These are phyloP conservation scores for Candida berthetii DNA, from an alignment of 805 yeast species.

Conservation along the genomic window DNA sequence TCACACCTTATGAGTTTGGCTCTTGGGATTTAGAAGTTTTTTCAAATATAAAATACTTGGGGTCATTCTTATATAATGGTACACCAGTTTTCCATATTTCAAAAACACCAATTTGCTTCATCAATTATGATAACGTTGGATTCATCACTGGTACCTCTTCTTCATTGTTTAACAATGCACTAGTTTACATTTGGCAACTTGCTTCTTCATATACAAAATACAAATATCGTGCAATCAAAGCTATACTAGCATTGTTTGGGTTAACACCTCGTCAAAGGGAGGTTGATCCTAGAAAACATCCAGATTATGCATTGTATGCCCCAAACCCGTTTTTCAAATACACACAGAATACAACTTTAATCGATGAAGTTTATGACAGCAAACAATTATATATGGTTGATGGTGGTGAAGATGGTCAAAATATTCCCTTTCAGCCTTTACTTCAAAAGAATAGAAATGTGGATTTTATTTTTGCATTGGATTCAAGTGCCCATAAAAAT, in stretches of 20 bases:
- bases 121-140: conserved; percentile 53
- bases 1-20: conserved; percentile 63
- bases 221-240: conserved; percentile 27
- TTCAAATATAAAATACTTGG: conserved; percentile 44
- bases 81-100: conserved; percentile 22
- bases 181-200: conserved; percentile 35
- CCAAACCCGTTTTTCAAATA: conserved; percentile 54
- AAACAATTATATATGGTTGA: conserved; percentile 48
- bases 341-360: conserved; percentile 9
- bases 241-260: conserved; percentile 37
- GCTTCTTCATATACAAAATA: conserved; percentile 23
- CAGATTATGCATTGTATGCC: conserved; percentile 53
- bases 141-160: conserved; percentile 62
- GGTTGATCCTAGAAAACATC: conserved; percentile 29
- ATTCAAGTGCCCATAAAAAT: conserved; percentile 43
- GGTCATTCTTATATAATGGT: conserved; percentile 42
- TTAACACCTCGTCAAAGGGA: conserved; percentile 29
- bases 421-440: conserved; percentile 63
- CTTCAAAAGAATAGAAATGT: conserved; percentile 53
- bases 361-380: conserved; percentile 18
- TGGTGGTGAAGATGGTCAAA: conserved; percentile 77
- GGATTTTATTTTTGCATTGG: conserved; percentile 61
- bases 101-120: conserved; percentile 32
- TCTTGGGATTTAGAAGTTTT: conserved; percentile 57
- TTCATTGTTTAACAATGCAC: conserved; percentile 45